Conservation (phyloP, 192 early-diverging fungal genomes). For the Dissophora ornata region DNA sequence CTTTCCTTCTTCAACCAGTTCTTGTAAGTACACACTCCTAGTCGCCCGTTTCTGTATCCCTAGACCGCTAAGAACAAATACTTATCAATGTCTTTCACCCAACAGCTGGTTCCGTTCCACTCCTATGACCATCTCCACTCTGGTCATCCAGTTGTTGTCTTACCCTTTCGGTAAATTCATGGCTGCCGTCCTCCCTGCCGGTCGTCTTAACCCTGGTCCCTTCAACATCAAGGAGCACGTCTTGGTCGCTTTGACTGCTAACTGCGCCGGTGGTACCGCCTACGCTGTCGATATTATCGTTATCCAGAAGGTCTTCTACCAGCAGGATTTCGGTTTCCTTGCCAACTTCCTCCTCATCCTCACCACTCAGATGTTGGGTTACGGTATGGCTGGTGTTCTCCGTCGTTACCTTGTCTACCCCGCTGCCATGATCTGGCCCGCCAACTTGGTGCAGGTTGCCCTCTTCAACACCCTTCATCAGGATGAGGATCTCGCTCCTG, state of each 20-base stretch:
- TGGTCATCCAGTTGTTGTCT: constrained; percentile 50
- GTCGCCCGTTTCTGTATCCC: not conserved
- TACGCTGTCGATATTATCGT: constrained; percentile 71
- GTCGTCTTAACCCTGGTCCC: constrained; percentile 42
- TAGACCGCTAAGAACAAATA: not conserved
- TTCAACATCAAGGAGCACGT: constrained; percentile 81
- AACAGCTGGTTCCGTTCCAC: constrained; percentile 46
- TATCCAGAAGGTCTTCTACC: constrained; percentile 70
- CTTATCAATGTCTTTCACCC: not conserved
- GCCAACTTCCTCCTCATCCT: constrained; percentile 67
- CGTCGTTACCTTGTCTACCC: constrained; percentile 87
- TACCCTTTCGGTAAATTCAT: constrained; percentile 50
- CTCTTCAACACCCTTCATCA: constrained; percentile 59
- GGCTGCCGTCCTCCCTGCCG: constrained; percentile 66
- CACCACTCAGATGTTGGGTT: constrained; percentile 69
- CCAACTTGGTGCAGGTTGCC: constrained; percentile 67
- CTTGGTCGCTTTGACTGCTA: constrained; percentile 66
- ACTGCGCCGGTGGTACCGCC: constrained; percentile 60
- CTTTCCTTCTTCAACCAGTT: constrained; percentile 58
- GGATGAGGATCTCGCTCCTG: constrained; percentile 39
- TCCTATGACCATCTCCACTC: constrained; percentile 22
- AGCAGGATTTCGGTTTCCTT: constrained; percentile 63
- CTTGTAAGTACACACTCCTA: constrained; percentile 54
- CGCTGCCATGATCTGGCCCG: constrained; percentile 90
- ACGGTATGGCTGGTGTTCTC: constrained; percentile 79